Evolutionary conservation across 306 rosid genomes (phyloP), one percentile per base, ranked within the genome.

Genomic region (Hippophae tibetana): DNA sequence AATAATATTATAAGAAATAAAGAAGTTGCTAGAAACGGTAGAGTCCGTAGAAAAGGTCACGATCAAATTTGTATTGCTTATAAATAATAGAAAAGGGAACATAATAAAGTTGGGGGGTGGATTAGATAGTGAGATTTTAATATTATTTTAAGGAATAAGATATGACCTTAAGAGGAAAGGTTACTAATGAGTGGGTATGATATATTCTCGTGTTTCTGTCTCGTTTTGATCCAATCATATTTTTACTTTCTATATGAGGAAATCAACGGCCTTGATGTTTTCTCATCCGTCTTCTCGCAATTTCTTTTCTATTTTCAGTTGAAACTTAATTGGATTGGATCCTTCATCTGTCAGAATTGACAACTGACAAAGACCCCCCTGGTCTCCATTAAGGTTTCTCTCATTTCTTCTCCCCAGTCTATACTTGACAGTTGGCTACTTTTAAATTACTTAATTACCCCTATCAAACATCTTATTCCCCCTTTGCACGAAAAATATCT

Each of bases 331-430:
- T 46, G 7, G 5, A 41, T 51, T 26, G 4, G 14, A 7, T 54
- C 41, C 10, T 38, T 26, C 64, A 53, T n/a, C 26, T 31, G 38
- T 31, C 38, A 31, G 38, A 31, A 31, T 2, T 43, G 64, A 51
- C 63, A 46, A 57, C 66, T 61, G 80, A 66, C 60, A 42, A 18
- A 40, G 61, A 70, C 54, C 59, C 7, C 10, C 52, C 14, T 54
- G 50, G 72, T 75, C 79, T 55, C 65, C 75, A 61, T 65, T 75
- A 65, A 69, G 79, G 75, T 69, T 65, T 69, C 61, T 65, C 54
- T 60, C 57, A 54, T 18, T 18, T 18, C 65, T 43, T 42, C 54
- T 47, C 63, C 14, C 52, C 5, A 27, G 38, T 27, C 27, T 9
- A 3, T 13, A 2, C 26, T 10, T 25, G 44, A n/a, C 47, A 8